phyloP scores from a whole-genome alignment of 192 early-diverging fungal species.

The Phlyctochytrium planicorne region DNA sequence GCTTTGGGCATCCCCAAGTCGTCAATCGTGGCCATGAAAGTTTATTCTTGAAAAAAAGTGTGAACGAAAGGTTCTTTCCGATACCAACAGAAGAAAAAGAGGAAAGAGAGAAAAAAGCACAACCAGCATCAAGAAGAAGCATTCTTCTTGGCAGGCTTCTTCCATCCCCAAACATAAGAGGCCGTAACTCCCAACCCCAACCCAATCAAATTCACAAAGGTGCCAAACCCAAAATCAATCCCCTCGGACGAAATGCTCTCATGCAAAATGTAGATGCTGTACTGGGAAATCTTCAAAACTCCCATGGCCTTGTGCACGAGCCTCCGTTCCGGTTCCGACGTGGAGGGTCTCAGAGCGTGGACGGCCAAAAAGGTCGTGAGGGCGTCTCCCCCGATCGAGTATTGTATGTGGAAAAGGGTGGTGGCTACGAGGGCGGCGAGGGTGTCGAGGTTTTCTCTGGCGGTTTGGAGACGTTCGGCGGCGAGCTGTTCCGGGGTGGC shows the following conservation, averaged over 20 bases:
- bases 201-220: conserved; percentile 14
- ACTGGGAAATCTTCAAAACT: conserved; percentile 18
- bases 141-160: neutral
- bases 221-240: conserved; percentile 1
- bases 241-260: conserved; percentile 8
- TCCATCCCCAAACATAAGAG: conserved; percentile 11
- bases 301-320: conserved; percentile 21
- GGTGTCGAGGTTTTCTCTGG: conserved; percentile 23
- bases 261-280: conserved; percentile 16
- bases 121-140: too few species aligned
- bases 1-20: conserved; percentile 55
- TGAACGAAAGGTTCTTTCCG: too few species aligned
- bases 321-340: conserved; percentile 10
- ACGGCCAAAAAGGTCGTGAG: conserved; percentile 14
- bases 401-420: conserved; percentile 25
- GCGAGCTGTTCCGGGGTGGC: neutral
- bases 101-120: too few species aligned
- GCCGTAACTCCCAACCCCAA: conserved; percentile 14
- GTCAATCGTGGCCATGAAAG: conserved; percentile 1
- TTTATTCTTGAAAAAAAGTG: too few species aligned
- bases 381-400: conserved; percentile 14
- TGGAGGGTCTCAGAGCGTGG: conserved; percentile 8
- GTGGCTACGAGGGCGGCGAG: conserved; percentile 29
- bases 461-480: conserved; percentile 6
- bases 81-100: too few species aligned